phyloP scores from a whole-genome alignment of 371 early-diverging fungal species.

The Smittium mucronatum region DNA sequence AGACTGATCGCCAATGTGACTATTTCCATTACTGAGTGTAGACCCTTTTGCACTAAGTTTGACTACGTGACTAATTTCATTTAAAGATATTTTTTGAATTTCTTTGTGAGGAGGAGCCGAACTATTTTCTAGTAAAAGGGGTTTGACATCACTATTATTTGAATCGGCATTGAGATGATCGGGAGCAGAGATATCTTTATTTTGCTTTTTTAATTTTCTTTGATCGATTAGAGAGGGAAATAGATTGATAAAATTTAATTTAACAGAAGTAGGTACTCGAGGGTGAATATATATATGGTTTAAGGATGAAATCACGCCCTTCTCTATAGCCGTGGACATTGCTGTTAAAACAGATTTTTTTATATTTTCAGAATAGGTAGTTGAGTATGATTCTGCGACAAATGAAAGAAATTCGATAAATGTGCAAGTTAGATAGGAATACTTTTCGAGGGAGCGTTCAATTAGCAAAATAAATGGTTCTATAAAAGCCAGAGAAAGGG shows the following conservation, averaged over 20 bases:
- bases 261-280: slow-evolving; percentile 10
- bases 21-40: too few species aligned
- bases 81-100: not conserved
- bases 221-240: slow-evolving; percentile 14
- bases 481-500: slow-evolving; percentile 12
- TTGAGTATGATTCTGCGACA: slow-evolving; percentile 44
- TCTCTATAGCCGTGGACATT: slow-evolving; percentile 42
- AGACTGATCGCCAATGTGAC: too few species aligned
- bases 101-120: not conserved
- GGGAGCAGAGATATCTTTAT: not conserved
- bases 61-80: not conserved
- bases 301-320: slow-evolving; percentile 47
- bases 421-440: slow-evolving; percentile 47
- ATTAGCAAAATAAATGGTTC: slow-evolving; percentile 62
- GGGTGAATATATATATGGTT: slow-evolving; percentile 24
- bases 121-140: too few species aligned
- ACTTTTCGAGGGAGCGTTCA: slow-evolving; percentile 50
- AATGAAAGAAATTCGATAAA: slow-evolving; percentile 49
- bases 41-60: too few species aligned
- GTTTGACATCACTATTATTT: too few species aligned
- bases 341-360: slow-evolving; percentile 38
- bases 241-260: slow-evolving; percentile 17
- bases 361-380: slow-evolving; percentile 38
- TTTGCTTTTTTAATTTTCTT: not conserved
- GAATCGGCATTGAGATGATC: too few species aligned